Base-by-base conservation (phyloP, 352 stramenopile species). In the Globisporangium rhizosaccharum region DNA sequence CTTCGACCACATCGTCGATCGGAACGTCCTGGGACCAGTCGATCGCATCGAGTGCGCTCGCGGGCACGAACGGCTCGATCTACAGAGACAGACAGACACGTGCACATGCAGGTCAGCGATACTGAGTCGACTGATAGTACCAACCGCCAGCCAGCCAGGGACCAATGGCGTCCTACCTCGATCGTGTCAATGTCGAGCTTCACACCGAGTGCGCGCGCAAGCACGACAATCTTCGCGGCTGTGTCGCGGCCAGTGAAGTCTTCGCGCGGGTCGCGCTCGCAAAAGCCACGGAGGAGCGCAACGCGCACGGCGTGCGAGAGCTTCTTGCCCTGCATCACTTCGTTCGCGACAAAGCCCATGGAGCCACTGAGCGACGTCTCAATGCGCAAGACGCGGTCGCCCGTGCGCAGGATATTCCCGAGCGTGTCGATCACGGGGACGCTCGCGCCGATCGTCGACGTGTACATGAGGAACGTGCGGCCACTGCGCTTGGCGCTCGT, bases 401-500 rank as follows among this genome's bases (percentile, higher is more conserved):
- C 83, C 2, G 77, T 91, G 39, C 80, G 76, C 56, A 92, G 53
- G 48, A 90, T 86, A 60, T 88, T 87, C 46, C 75, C 77, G 14
- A 92, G 69, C 25, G 83, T 92, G 56, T 90, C 79, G 36, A 92
- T 63, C 14, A 92, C 77, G 0, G 83, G 83, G 6, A 92, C 41
- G 57, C 74, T 88, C 30, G 80, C 83, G 10, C 72, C 79, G 53
- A 92, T 82, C 10, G 82, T 89, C 10, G 83, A 90, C 25, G 82
- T 86, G 72, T 90, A 91, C 74, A 92, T 81, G 63, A 90, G 76
- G 56, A 87, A 92, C 11, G 80, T 78, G 25, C 79, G 82, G 0
- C 78, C 79, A 12, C 52, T 62, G 49, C 57, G 66, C 59, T 63
- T 69, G 64, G 9, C 33, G 14, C 51, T 62, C 9, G 71, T 78